Evolutionary conservation across 129 eudicot species (phyloP).

Genomic region (Saposhnikovia divaricata): DNA sequence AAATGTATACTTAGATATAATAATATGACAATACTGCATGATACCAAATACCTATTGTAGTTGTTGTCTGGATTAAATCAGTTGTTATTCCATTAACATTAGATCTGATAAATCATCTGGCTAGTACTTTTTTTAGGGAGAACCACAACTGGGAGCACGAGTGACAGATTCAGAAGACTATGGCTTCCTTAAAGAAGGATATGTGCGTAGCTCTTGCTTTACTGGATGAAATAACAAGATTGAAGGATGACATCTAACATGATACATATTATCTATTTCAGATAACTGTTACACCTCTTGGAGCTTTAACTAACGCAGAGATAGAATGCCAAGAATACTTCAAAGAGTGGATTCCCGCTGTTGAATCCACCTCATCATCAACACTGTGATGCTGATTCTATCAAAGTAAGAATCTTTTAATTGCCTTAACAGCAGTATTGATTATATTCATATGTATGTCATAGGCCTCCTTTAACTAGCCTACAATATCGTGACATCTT

Average conservation of each 20-base stretch:
- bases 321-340: conserved; percentile 42
- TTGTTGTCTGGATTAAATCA: neutral
- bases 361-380: conserved; percentile 22
- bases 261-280: conserved; percentile 25
- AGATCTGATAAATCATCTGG: neutral
- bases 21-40: neutral
- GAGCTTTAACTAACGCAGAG: conserved; percentile 66
- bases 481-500: neutral
- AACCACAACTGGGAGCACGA: conserved; percentile 19
- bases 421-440: neutral
- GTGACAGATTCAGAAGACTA: conserved; percentile 54
- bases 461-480: neutral
- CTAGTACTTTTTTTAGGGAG: conserved; percentile 26
- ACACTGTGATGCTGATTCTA: no score
- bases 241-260: neutral
- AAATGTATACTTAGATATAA: neutral
- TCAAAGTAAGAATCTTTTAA: neutral
- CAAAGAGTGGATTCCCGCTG: conserved; percentile 48
- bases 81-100: neutral
- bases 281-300: conserved; percentile 84
- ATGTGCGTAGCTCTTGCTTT: conserved; percentile 29
- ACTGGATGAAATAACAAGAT: conserved; percentile 1
- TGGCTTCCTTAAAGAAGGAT: conserved; percentile 56
- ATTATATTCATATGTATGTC: neutral
- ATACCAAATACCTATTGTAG: no score